phyloP scores from a whole-genome alignment of 345 rosid species.

The Capsella bursapastoris region DNA sequence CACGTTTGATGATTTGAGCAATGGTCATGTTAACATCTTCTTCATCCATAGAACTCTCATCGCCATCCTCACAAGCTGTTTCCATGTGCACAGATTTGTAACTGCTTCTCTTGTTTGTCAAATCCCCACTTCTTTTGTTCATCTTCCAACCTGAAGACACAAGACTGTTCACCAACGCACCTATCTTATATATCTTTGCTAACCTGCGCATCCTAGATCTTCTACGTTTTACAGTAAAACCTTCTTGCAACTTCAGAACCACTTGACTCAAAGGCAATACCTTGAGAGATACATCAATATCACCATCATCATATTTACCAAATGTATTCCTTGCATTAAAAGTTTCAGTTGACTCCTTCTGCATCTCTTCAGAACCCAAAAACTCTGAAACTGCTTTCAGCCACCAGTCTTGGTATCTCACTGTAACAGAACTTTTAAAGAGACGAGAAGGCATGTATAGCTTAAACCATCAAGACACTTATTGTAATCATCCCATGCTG shows the following conservation, averaged over 20 bases:
- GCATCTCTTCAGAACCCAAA: neutral
- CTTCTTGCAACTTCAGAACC: too few relatives aligned
- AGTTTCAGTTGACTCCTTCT: constrained; percentile 17
- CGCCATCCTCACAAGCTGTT: constrained; percentile 16
- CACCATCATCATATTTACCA: constrained; percentile 16
- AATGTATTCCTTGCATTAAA: constrained; percentile 2
- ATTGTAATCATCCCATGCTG: too few relatives aligned
- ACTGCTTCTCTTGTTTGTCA: neutral
- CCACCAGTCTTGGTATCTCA: too few relatives aligned
- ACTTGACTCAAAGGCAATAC: constrained; percentile 5
- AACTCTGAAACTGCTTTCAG: neutral
- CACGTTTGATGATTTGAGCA: neutral
- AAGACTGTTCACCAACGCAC: neutral
- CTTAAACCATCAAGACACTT: too few relatives aligned
- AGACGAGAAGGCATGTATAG: too few relatives aligned
- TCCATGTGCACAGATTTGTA: neutral
- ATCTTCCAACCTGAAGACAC: constrained; percentile 15
- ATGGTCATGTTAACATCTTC: constrained; percentile 14
- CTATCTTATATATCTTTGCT: neutral
- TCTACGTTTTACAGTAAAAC: too few relatives aligned
- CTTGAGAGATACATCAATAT: constrained; percentile 19
- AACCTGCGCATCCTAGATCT: too few relatives aligned
- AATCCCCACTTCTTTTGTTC: neutral
- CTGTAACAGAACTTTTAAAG: too few relatives aligned
- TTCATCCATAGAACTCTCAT: constrained; percentile 8